phyloP scores from a whole-genome alignment of 768 basidiomycete genomes.

The Hericium alpestre region DNA sequence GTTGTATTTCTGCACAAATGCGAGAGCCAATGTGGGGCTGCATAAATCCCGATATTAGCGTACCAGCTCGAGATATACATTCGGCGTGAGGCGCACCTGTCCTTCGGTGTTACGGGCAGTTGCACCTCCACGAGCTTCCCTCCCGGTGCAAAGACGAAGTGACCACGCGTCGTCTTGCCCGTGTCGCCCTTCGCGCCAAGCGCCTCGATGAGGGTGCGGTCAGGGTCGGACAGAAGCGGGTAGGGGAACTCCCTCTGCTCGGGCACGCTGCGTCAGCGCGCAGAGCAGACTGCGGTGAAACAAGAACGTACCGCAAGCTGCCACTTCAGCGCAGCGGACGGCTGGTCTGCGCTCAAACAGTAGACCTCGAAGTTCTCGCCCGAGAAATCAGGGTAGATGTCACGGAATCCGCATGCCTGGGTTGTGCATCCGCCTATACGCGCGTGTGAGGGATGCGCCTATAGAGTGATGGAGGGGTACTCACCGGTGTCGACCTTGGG shows the following conservation, averaged over 20 bases:
- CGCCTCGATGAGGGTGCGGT: constrained; percentile 64
- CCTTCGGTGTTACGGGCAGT: constrained; percentile 76
- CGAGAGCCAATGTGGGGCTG: constrained; percentile 56
- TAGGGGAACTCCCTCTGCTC: constrained; percentile 75
- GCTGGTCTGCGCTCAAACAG: constrained; percentile 73
- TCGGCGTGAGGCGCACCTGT: constrained; percentile 44
- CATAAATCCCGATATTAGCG: background rate
- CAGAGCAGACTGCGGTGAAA: background rate
- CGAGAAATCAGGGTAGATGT: constrained; percentile 69
- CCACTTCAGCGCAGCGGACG: constrained; percentile 72
- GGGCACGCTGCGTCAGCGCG: background rate
- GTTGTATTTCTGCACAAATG: constrained; percentile 46
- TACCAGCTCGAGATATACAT: too few species aligned
- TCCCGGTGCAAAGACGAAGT: constrained; percentile 88
- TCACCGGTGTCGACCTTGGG: constrained; percentile 80
- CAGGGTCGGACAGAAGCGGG: constrained; percentile 81
- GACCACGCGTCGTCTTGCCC: constrained; percentile 81
- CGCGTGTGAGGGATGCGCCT: background rate
- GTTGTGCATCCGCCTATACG: constrained; percentile 74
- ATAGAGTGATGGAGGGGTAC: constrained; percentile 13
- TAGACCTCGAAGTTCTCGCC: constrained; percentile 62
- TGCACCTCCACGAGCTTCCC: constrained; percentile 81
- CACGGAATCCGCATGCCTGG: constrained; percentile 89
- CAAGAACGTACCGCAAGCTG: constrained; percentile 58
- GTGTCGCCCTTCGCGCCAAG: constrained; percentile 61